Conservation (phyloP, 495 filamentous ascomycete genomes). For the Penicillium riverlandense region DNA sequence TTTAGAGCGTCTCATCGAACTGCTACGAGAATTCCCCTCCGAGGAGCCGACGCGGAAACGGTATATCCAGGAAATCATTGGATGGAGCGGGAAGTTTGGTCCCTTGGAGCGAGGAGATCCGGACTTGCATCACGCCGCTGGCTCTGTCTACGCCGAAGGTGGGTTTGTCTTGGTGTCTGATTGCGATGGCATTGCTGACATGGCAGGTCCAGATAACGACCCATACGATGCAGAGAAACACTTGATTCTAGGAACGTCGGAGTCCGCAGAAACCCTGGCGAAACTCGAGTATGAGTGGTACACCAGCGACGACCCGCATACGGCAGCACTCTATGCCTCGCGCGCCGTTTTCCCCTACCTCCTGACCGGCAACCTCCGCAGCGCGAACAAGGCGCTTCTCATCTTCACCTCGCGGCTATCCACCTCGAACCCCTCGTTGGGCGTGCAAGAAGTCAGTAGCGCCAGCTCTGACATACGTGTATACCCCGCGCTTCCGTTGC, state of each 20-base stretch:
- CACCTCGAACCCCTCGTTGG: conserved; percentile 59
- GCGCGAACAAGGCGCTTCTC: conserved; percentile 72
- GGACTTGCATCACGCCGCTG: conserved; percentile 89
- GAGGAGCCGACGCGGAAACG: conserved; percentile 87
- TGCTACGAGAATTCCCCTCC: conserved; percentile 71
- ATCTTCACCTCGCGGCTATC: conserved; percentile 71
- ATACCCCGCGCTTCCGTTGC: conserved; percentile 75
- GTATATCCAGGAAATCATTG: conserved; percentile 81
- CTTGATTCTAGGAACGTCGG: conserved; percentile 80
- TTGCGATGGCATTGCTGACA: conserved; percentile 4
- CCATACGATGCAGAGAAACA: conserved; percentile 90
- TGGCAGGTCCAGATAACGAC: conserved; percentile 57
- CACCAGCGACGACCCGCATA: conserved; percentile 76
- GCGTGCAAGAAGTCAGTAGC: conserved; percentile 75
- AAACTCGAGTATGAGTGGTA: conserved; percentile 93
- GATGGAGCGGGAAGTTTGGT: conserved; percentile 79
- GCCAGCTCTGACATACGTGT: conserved; percentile 67
- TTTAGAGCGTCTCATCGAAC: conserved; percentile 46
- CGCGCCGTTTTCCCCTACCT: conserved; percentile 90
- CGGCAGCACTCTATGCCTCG: conserved; percentile 81
- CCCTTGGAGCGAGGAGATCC: conserved; percentile 90
- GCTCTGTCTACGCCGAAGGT: conserved; percentile 80
- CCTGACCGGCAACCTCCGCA: conserved; percentile 80
- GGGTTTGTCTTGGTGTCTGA: conserved; percentile 1
- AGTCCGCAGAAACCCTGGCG: conserved; percentile 73